phyloP scores from a whole-genome alignment of 306 rosid species.

The Fragaria iinumae region DNA sequence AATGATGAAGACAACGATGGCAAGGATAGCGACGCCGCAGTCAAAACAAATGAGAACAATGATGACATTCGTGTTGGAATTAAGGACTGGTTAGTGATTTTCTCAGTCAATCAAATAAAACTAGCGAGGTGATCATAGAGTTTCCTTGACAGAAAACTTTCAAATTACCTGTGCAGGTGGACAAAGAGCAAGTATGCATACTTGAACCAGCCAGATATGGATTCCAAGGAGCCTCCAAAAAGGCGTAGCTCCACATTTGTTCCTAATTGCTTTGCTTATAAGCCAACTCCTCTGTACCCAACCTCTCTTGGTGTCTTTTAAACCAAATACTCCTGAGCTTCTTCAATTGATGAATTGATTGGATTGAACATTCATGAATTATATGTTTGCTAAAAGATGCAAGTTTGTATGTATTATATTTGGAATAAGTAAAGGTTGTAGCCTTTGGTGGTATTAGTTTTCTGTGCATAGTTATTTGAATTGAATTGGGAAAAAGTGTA shows the following conservation, averaged over 20 bases:
- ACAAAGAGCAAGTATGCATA: conserved; percentile 85
- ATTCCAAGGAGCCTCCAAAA: conserved; percentile 51
- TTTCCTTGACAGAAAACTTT: background rate
- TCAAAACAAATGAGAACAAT: conserved; percentile 12
- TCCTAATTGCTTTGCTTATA: conserved; percentile 48
- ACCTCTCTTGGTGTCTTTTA: conserved; percentile 74
- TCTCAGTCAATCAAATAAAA: background rate
- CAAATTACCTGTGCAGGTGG: conserved; percentile 58
- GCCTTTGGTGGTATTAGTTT: background rate
- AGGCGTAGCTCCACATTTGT: conserved; percentile 44
- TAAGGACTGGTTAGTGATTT: conserved; percentile 72
- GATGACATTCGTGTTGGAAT: conserved; percentile 63
- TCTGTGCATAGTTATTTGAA: background rate
- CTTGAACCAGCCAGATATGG: conserved; percentile 71
- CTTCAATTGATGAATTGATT: conserved; percentile 8
- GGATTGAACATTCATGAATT: conserved; percentile 3
- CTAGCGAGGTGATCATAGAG: too few species aligned
- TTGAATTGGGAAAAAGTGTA: background rate
- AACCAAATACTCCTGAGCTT: conserved; percentile 15
- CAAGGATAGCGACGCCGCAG: conserved; percentile 15
- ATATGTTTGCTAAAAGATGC: background rate
- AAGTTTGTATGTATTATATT: background rate
- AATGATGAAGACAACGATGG: conserved; percentile 26
- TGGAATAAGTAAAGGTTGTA: conserved; percentile 10
- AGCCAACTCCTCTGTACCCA: conserved; percentile 52